Percentiles rank a stretch among this genome's conserved stretches.
These are phyloP conservation scores for Pseudonitzschia pungens DNA, from an alignment of 108 stramenopile genomes.

Conservation along the genomic window DNA sequence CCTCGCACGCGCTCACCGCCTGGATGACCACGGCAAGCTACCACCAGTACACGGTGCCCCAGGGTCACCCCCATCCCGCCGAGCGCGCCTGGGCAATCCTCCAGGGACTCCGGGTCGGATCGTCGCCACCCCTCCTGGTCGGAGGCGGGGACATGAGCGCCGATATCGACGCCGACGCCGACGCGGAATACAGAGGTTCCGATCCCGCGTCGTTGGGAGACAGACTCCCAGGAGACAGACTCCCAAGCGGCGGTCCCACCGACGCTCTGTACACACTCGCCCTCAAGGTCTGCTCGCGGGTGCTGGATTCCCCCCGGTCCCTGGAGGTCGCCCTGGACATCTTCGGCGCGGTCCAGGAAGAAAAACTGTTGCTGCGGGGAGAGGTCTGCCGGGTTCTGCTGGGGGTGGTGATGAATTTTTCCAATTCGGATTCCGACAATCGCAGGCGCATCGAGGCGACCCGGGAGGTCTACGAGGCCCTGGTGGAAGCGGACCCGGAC, in stretches of 20 bases:
- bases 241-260: slow-evolving; percentile 10
- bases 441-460: neutral
- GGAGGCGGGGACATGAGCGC: neutral
- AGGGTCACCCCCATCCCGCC: slow-evolving; percentile 4
- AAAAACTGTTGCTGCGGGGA: slow-evolving; percentile 5
- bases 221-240: no score
- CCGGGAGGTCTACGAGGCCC: neutral
- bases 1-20: slow-evolving; percentile 23
- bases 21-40: slow-evolving; percentile 19
- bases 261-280: slow-evolving; percentile 11
- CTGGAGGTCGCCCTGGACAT: slow-evolving; percentile 14
- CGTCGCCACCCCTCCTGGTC: slow-evolving; percentile 11
- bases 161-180: no score
- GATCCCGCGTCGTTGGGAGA: no score
- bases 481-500: neutral
- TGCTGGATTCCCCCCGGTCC: neutral
- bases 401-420: neutral
- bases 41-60: neutral
- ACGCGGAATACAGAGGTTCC: no score
- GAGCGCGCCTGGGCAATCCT: slow-evolving; percentile 30
- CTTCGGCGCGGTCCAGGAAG: slow-evolving; percentile 14
- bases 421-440: neutral
- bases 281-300: slow-evolving; percentile 19
- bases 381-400: neutral
- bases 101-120: slow-evolving; percentile 4